Conservation (phyloP, 2,329 filamentous ascomycete species). For the Pestalotiopsis sp. region DNA sequence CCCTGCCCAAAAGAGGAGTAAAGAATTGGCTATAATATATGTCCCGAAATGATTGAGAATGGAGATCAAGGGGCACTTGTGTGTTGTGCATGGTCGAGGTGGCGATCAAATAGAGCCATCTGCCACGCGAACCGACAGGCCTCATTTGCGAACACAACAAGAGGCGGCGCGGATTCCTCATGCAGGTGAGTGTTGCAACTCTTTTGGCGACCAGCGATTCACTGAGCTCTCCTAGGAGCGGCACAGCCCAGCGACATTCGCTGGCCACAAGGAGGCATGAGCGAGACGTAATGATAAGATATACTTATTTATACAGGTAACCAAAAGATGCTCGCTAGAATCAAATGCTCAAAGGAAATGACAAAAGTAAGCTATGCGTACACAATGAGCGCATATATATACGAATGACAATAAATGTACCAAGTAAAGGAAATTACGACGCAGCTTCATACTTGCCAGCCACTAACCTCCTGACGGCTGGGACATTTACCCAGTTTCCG, state of each 20-base stretch:
- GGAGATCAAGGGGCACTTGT: no score
- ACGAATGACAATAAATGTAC: constrained; percentile 5
- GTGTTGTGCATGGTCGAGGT: no score
- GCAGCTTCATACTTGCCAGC: constrained; percentile 74
- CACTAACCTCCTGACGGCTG: constrained; percentile 65
- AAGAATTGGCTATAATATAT: no score
- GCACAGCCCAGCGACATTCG: background rate
- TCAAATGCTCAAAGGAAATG: background rate
- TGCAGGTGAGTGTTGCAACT: no score
- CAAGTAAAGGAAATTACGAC: constrained; percentile 15
- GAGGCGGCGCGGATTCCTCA: no score
- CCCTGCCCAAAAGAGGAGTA: background rate
- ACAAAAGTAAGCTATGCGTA: background rate
- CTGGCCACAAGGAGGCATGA: background rate
- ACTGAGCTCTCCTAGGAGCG: no score
- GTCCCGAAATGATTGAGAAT: no score
- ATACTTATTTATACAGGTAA: background rate
- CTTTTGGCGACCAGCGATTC: no score
- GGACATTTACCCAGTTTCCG: constrained; percentile 65
- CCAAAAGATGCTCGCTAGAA: background rate
- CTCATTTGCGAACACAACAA: no score
- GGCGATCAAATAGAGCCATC: no score
- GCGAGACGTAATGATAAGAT: background rate
- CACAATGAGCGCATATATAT: background rate
- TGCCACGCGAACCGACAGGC: no score